These are phyloP conservation scores for Colletotrichum gigasporum DNA, from an alignment of 2,329 filamentous ascomycete genomes.

Conservation along the genomic window DNA sequence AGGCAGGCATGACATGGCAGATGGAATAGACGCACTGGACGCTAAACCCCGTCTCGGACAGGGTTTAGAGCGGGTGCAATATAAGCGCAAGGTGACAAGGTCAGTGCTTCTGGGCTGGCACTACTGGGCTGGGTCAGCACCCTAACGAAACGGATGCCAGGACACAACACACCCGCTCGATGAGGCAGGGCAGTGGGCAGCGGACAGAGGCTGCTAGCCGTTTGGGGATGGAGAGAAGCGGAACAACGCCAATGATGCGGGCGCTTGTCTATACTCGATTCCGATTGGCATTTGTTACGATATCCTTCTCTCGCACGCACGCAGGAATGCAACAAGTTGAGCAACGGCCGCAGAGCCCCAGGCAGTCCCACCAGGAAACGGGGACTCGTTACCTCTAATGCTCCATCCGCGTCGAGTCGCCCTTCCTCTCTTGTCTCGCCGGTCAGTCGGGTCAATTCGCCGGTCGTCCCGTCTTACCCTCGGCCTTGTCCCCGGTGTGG, in stretches of 20 bases:
- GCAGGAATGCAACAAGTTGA: neutral
- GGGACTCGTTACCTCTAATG: constrained; percentile 8
- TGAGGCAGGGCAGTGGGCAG: neutral
- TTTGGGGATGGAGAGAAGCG: neutral
- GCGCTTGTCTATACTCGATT: neutral
- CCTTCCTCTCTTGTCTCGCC: neutral
- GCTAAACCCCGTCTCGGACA: neutral
- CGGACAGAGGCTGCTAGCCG: neutral
- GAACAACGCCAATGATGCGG: neutral
- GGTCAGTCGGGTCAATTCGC: constrained; percentile 16
- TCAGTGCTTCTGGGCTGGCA: constrained; percentile 9
- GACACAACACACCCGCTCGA: constrained; percentile 1
- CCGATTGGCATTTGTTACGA: constrained; percentile 14
- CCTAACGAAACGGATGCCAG: neutral
- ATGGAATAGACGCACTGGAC: neutral
- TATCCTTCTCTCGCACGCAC: neutral
- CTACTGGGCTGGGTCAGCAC: constrained; percentile 15
- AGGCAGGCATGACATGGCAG: neutral
- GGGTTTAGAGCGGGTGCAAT: neutral
- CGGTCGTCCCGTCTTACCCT: constrained; percentile 2
- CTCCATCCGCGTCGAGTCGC: constrained; percentile 10
- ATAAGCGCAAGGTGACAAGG: constrained; percentile 7
- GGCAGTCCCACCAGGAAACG: neutral
- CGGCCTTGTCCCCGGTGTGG: constrained; percentile 11
- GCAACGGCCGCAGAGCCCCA: constrained; percentile 20